phyloP scores from a whole-genome alignment of 495 filamentous ascomycete genomes.

The Parmelia sp. region DNA sequence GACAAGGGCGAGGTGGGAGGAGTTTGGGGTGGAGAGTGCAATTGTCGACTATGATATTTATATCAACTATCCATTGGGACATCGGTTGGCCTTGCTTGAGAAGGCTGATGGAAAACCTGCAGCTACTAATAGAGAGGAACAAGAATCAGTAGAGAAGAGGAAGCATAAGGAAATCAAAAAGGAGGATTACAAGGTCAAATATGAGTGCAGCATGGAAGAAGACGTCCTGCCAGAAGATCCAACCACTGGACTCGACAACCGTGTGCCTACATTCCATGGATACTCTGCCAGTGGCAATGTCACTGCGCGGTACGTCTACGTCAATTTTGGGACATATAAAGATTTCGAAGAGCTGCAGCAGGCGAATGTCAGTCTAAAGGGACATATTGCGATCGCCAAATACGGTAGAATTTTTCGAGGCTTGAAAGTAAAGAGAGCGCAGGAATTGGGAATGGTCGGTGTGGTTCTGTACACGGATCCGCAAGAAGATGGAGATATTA shows the following conservation, averaged over 20 bases:
- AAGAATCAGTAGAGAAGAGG: constrained; percentile 11
- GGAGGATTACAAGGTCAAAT: constrained; percentile 54
- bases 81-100: constrained; percentile 71
- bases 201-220: constrained; percentile 76
- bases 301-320: constrained; percentile 74
- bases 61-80: constrained; percentile 79
- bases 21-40: constrained; percentile 69
- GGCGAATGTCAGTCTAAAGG: constrained; percentile 66
- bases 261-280: constrained; percentile 91
- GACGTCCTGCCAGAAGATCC: constrained; percentile 80
- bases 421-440: constrained; percentile 85
- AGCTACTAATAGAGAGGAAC: constrained; percentile 27
- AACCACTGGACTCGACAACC: constrained; percentile 62
- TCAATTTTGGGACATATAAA: constrained; percentile 78
- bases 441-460: constrained; percentile 88
- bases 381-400: constrained; percentile 81
- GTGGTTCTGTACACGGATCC: constrained; percentile 83
- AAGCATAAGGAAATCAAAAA: constrained; percentile 18
- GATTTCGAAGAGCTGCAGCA: constrained; percentile 80
- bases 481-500: constrained; percentile 76
- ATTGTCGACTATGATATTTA: constrained; percentile 85
- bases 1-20: constrained; percentile 79
- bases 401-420: constrained; percentile 87
- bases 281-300: constrained; percentile 91
- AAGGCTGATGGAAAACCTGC: constrained; percentile 17